Evolutionary conservation across 768 basidiomycete species (phyloP).

Genomic region (Kwoniella sp.): DNA sequence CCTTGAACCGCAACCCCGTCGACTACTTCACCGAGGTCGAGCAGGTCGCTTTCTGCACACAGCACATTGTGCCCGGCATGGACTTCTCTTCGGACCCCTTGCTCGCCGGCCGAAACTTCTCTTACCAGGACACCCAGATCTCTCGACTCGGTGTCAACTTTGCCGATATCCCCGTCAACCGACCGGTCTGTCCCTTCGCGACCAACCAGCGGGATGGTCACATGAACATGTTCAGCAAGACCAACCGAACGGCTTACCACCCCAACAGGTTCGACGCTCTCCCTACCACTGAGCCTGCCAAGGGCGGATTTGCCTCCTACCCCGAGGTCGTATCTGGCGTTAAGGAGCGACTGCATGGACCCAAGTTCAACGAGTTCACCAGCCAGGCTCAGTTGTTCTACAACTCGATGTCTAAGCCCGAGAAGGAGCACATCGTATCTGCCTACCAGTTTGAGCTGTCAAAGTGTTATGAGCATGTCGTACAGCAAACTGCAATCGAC

Average conservation of each 20-base stretch:
- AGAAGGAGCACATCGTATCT: conserved; percentile 70
- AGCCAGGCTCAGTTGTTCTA: conserved; percentile 78
- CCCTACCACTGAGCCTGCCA: conserved; percentile 52
- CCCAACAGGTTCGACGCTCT: conserved; percentile 68
- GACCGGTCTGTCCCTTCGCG: conserved; percentile 55
- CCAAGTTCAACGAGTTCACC: conserved; percentile 74
- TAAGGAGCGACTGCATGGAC: conserved; percentile 60
- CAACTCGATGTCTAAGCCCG: conserved; percentile 72
- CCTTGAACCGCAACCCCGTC: conserved; percentile 58
- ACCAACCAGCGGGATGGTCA: conserved; percentile 58
- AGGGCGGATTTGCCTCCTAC: conserved; percentile 60
- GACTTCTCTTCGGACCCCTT: conserved; percentile 58
- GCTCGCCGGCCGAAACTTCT: conserved; percentile 71
- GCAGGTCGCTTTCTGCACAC: conserved; percentile 85
- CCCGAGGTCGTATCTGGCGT: conserved; percentile 59
- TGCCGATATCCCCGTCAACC: conserved; percentile 71
- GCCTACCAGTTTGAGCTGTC: conserved; percentile 82
- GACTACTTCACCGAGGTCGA: conserved; percentile 81
- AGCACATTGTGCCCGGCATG: conserved; percentile 61
- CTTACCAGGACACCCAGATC: conserved; percentile 70
- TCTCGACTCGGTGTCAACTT: conserved; percentile 78
- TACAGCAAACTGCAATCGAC: conserved; percentile 70
- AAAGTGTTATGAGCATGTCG: conserved; percentile 74
- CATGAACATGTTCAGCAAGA: conserved; percentile 57
- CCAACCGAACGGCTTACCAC: conserved; percentile 65